phyloP scores from a whole-genome alignment of 2,329 filamentous ascomycete species.

The Colletotrichum abscissum region DNA sequence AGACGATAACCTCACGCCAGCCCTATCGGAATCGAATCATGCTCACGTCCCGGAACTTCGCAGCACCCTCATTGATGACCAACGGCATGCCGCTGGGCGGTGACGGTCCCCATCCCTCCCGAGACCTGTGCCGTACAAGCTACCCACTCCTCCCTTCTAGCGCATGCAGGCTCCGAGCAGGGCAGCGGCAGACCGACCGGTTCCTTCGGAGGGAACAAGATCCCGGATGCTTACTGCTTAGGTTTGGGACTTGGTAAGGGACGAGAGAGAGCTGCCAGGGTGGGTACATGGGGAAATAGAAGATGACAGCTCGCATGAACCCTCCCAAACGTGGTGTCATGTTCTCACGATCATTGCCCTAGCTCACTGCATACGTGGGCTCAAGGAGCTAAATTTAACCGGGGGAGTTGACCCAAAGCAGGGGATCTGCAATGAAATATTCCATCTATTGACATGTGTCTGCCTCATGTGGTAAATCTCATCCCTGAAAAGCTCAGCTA shows the following conservation, averaged over 20 bases:
- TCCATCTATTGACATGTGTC: constrained; percentile 27
- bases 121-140: constrained; percentile 32
- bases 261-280: background rate
- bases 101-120: no score
- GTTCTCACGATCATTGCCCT: constrained; percentile 22
- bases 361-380: background rate
- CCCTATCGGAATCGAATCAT: constrained; percentile 61
- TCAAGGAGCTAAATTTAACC: background rate
- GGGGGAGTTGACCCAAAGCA: background rate
- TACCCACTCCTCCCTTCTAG: no score
- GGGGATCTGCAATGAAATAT: constrained; percentile 15
- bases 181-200: background rate
- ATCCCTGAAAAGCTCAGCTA: constrained; percentile 2
- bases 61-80: constrained; percentile 67
- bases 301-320: constrained; percentile 12
- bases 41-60: constrained; percentile 56
- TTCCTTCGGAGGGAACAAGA: background rate
- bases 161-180: background rate
- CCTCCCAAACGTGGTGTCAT: constrained; percentile 20
- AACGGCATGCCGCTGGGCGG: constrained; percentile 50
- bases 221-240: background rate
- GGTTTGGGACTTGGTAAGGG: background rate
- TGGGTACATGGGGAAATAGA: constrained; percentile 1
- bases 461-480: constrained; percentile 16
- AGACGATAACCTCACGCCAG: constrained; percentile 8